Conservation (phyloP, 495 filamentous ascomycete genomes). For the Podospora sp. region DNA sequence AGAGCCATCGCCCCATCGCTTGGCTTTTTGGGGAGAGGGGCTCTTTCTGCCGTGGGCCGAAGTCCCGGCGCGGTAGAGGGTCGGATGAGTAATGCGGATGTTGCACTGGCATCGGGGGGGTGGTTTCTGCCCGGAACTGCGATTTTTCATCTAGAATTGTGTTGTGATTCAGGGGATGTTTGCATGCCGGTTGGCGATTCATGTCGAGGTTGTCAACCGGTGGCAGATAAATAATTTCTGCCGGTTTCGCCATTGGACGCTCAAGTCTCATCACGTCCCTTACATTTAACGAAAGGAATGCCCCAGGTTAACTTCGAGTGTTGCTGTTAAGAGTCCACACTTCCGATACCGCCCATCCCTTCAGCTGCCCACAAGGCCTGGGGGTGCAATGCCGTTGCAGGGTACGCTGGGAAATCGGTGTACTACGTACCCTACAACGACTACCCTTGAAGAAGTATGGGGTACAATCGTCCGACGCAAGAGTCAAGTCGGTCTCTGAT, state of each 20-base stretch:
- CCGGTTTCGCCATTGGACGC: too few species aligned
- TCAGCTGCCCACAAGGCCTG: not conserved
- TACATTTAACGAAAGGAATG: too few species aligned
- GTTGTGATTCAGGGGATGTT: not conserved
- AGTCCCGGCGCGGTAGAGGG: not conserved
- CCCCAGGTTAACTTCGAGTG: not conserved
- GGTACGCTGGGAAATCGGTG: not conserved
- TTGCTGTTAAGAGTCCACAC: not conserved
- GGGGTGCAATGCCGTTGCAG: not conserved
- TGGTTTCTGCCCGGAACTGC: not conserved
- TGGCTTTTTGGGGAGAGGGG: not conserved
- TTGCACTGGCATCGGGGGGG: not conserved
- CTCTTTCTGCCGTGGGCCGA: slow-evolving; percentile 6
- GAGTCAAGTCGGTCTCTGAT: too few species aligned
- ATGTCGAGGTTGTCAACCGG: too few species aligned
- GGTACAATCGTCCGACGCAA: too few species aligned
- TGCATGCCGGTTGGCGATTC: not conserved
- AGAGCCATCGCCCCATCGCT: not conserved
- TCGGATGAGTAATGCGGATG: not conserved
- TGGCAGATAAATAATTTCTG: too few species aligned
- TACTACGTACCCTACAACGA: too few species aligned
- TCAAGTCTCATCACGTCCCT: too few species aligned
- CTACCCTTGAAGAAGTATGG: too few species aligned
- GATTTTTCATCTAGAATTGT: not conserved
- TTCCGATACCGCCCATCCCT: not conserved